These are phyloP conservation scores for Aspergillus transmontanensis DNA, from an alignment of 2,329 filamentous ascomycete species.

Conservation along the genomic window DNA sequence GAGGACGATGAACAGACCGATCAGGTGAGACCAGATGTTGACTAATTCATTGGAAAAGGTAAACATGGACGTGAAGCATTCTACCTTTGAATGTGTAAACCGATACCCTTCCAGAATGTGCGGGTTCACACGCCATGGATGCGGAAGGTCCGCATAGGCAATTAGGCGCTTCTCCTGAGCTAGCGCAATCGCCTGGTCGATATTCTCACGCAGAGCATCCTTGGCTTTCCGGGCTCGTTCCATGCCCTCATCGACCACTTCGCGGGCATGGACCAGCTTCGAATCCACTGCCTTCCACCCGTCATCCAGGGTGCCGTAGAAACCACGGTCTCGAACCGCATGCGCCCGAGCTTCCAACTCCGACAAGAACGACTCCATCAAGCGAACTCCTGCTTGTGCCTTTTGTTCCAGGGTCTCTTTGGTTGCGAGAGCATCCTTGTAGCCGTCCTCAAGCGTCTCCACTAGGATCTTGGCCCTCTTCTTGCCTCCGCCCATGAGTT, in stretches of 20 bases:
- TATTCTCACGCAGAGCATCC: constrained; percentile 78
- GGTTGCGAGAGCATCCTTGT: constrained; percentile 80
- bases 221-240: constrained; percentile 82
- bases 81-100: constrained; percentile 87
- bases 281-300: constrained; percentile 80
- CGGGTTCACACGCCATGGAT: constrained; percentile 92
- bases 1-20: constrained; percentile 86
- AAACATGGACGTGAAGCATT: constrained; percentile 83
- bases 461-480: constrained; percentile 85
- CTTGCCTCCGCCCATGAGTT: constrained; percentile 83
- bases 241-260: constrained; percentile 77
- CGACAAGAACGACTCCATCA: constrained; percentile 81
- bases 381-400: constrained; percentile 79
- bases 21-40: constrained; percentile 96
- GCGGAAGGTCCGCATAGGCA: constrained; percentile 83
- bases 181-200: constrained; percentile 73
- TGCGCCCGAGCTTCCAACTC: constrained; percentile 84
- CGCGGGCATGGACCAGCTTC: constrained; percentile 71
- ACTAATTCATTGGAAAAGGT: constrained; percentile 87
- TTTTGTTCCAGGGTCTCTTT: constrained; percentile 91
- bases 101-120: constrained; percentile 92
- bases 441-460: constrained; percentile 84
- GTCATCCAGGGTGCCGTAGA: constrained; percentile 77
- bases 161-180: constrained; percentile 82
- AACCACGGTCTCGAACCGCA: constrained; percentile 74